A percentile compares a stretch with the other conserved stretches of the same genome.
Conservation (phyloP, 2,329 filamentous ascomycete species). For the Aureobasidium mangrovei region DNA sequence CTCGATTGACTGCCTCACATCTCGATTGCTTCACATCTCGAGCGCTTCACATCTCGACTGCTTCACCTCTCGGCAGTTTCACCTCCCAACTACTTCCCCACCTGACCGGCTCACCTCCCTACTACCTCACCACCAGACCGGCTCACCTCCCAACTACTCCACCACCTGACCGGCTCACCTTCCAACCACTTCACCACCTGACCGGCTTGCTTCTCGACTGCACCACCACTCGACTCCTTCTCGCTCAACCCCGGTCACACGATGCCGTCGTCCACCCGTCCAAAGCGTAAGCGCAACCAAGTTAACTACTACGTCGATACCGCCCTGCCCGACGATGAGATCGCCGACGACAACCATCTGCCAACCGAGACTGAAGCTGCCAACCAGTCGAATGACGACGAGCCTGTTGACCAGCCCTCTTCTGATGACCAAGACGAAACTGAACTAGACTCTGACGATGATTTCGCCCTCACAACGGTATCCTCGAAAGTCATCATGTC, state of each 20-base stretch:
- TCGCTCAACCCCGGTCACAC: background rate
- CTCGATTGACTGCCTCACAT: too few species aligned
- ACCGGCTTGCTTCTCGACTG: background rate
- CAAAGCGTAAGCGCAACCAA: background rate
- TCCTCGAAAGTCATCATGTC: too few species aligned
- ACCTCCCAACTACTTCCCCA: too few species aligned
- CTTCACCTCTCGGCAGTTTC: too few species aligned
- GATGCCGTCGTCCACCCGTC: background rate
- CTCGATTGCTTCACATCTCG: too few species aligned
- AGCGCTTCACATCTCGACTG: too few species aligned
- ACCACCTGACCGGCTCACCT: too few species aligned
- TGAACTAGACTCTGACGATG: background rate
- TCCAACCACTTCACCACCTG: background rate
- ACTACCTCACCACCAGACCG: too few species aligned
- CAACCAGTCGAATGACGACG: background rate
- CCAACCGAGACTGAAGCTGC: background rate
- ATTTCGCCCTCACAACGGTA: too few species aligned
- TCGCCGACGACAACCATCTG: background rate
- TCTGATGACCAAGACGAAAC: background rate
- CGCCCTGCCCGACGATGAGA: constrained; percentile 1
- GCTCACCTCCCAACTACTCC: too few species aligned
- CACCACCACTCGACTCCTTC: background rate
- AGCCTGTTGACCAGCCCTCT: background rate
- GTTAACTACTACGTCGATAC: constrained; percentile 1
- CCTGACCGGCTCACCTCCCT: too few species aligned